A percentile compares a stretch with the other conserved stretches of the same genome.
Conservation (phyloP, 2,329 filamentous ascomycete species). For the Chaetomiaceae sp. region DNA sequence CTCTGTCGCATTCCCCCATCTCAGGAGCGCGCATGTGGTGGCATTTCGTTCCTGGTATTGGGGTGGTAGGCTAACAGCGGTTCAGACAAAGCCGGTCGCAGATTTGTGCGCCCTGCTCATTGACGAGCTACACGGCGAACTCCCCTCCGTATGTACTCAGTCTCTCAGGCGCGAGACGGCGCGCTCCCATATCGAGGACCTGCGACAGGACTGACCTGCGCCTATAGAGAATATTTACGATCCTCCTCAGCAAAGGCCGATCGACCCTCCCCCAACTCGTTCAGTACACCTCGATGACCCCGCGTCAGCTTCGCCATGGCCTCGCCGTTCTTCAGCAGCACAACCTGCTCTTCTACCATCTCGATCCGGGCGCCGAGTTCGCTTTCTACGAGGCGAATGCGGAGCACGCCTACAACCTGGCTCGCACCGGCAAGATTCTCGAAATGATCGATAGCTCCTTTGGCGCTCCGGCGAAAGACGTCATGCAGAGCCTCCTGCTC, state of each 20-base stretch:
- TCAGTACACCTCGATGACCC: slow-evolving; percentile 65
- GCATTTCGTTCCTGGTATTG: too few species aligned
- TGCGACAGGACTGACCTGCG: slow-evolving; percentile 5
- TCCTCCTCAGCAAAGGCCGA: slow-evolving; percentile 73
- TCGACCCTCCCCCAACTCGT: slow-evolving; percentile 65
- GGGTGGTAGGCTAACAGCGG: slow-evolving; percentile 29
- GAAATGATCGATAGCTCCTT: slow-evolving; percentile 69
- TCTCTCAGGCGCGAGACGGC: background rate
- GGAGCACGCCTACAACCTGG: slow-evolving; percentile 72
- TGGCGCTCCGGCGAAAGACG: slow-evolving; percentile 66
- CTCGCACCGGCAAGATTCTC: slow-evolving; percentile 76
- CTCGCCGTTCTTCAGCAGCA: slow-evolving; percentile 84
- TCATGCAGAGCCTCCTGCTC: slow-evolving; percentile 70
- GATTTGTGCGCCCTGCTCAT: slow-evolving; percentile 90
- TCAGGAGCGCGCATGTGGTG: background rate
- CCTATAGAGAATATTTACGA: slow-evolving; percentile 73
- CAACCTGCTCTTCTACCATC: slow-evolving; percentile 73
- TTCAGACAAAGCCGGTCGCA: slow-evolving; percentile 65
- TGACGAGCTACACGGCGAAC: slow-evolving; percentile 83
- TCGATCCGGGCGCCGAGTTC: slow-evolving; percentile 54
- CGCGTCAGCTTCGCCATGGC: slow-evolving; percentile 73
- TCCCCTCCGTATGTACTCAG: slow-evolving; percentile 69
- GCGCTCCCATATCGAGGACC: background rate
- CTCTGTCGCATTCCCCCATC: background rate
- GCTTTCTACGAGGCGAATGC: slow-evolving; percentile 83